phyloP scores from a whole-genome alignment of 2,329 filamentous ascomycete species.

The Aquanectria penicillioides region DNA sequence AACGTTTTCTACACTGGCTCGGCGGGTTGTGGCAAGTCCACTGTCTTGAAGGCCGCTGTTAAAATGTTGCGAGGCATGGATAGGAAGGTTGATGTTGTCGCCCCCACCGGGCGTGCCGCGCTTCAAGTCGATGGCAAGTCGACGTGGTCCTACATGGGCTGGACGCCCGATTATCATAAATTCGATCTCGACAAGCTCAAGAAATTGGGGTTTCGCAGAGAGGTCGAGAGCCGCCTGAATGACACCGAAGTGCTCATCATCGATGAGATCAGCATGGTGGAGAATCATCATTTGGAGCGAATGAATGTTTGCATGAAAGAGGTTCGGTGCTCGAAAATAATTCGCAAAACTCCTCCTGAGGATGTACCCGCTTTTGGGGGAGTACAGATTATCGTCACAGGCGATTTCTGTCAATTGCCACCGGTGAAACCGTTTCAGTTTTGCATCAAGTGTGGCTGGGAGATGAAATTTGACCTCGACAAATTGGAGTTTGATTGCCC shows the following conservation, averaged over 20 bases:
- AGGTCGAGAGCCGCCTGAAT: conserved; percentile 48
- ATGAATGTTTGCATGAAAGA: conserved; percentile 47
- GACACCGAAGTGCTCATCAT: conserved; percentile 67
- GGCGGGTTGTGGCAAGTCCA: conserved; percentile 57
- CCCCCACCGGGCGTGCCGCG: conserved; percentile 69
- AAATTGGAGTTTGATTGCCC: conserved; percentile 41
- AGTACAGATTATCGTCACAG: conserved; percentile 39
- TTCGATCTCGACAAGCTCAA: conserved; percentile 16
- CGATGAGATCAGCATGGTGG: conserved; percentile 75
- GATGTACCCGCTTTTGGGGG: conserved; percentile 37
- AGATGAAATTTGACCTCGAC: background rate
- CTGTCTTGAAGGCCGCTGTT: conserved; percentile 37
- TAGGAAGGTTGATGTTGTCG: conserved; percentile 59
- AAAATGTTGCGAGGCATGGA: conserved; percentile 4
- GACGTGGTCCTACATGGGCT: conserved; percentile 66
- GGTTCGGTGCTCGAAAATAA: background rate
- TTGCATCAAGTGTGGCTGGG: conserved; percentile 32
- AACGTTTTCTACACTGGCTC: conserved; percentile 75
- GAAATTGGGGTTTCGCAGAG: fast-evolving
- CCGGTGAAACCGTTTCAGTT: conserved; percentile 64
- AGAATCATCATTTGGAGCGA: conserved; percentile 52
- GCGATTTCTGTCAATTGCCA: conserved; percentile 69
- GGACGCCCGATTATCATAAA: conserved; percentile 53
- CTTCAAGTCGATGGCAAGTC: conserved; percentile 66
- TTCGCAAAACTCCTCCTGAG: background rate